These are phyloP conservation scores for Chlamydomonas schloesseri DNA, from an alignment of 139 green algal species.

Conservation along the genomic window DNA sequence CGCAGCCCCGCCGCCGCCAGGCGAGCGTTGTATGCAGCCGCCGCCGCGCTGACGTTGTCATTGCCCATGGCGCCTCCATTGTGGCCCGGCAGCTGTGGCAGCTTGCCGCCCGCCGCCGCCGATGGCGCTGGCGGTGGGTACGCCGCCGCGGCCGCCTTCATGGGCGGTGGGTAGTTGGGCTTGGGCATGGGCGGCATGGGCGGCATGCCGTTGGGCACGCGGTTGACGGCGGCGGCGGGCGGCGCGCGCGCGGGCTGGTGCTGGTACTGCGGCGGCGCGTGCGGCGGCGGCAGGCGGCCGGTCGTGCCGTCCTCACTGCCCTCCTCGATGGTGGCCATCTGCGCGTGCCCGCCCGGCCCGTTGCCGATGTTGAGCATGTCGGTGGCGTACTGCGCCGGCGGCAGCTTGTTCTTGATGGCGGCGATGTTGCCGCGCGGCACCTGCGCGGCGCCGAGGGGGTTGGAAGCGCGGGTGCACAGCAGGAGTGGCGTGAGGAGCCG, in stretches of 20 bases:
- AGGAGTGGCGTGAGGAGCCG: background rate
- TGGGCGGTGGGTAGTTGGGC: conserved; percentile 24
- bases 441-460: background rate
- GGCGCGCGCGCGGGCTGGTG: background rate
- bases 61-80: background rate
- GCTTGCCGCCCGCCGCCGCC: background rate
- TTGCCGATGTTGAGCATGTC: conserved; percentile 51
- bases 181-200: conserved; percentile 49
- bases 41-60: background rate
- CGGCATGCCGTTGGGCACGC: background rate
- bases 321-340: conserved; percentile 42
- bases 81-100: conserved; percentile 7
- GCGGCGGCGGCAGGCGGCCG: no score
- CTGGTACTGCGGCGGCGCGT: no score
- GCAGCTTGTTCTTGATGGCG: conserved; percentile 61
- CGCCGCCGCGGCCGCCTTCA: background rate
- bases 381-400: conserved; percentile 56
- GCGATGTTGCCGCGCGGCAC: conserved; percentile 58
- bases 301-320: conserved; percentile 23
- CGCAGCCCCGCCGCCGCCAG: background rate
- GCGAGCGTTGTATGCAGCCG: background rate
- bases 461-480: no score
- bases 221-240: background rate
- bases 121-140: background rate
- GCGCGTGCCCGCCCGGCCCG: background rate